These are phyloP conservation scores for Syzygium syzygioides DNA, from an alignment of 441 rosid genomes.

Conservation along the genomic window DNA sequence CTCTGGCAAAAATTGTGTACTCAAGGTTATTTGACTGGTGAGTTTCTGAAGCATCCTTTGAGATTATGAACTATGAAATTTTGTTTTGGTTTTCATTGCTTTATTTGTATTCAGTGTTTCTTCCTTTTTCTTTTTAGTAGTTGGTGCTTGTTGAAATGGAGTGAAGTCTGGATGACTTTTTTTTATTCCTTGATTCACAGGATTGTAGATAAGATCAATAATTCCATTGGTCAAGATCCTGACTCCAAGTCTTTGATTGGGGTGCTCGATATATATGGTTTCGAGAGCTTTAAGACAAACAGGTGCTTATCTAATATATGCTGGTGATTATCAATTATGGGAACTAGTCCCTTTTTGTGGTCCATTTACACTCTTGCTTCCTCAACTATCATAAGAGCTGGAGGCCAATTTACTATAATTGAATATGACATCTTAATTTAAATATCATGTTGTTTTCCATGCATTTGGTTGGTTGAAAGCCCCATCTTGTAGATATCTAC, in stretches of 20 bases:
- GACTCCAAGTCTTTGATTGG: constrained; percentile 83
- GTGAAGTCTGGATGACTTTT: not conserved
- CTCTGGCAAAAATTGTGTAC: constrained; percentile 91
- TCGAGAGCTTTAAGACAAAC: constrained; percentile 99
- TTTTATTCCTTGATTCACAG: constrained; percentile 30
- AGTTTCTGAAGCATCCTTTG: constrained; percentile 13
- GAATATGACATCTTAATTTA: not conserved
- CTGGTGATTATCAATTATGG: constrained; percentile 29
- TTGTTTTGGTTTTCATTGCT: not conserved
- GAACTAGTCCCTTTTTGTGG: not conserved
- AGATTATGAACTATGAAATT: constrained; percentile 5
- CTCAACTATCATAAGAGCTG: not conserved
- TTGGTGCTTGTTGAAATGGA: not conserved
- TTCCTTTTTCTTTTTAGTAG: constrained; percentile 3
- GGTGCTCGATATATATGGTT: constrained; percentile 95
- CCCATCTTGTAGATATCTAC: constrained; percentile 1
- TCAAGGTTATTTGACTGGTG: constrained; percentile 94
- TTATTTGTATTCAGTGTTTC: not conserved
- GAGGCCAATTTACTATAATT: not conserved
- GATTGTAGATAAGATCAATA: constrained; percentile 87
- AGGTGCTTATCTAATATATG: constrained; percentile 84
- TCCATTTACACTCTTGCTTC: not conserved
- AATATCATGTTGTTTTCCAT: not conserved
- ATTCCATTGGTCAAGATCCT: constrained; percentile 89
- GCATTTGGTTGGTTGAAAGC: constrained; percentile 8